phyloP scores from a whole-genome alignment of 441 rosid species.

The Euphorbia celastroides region DNA sequence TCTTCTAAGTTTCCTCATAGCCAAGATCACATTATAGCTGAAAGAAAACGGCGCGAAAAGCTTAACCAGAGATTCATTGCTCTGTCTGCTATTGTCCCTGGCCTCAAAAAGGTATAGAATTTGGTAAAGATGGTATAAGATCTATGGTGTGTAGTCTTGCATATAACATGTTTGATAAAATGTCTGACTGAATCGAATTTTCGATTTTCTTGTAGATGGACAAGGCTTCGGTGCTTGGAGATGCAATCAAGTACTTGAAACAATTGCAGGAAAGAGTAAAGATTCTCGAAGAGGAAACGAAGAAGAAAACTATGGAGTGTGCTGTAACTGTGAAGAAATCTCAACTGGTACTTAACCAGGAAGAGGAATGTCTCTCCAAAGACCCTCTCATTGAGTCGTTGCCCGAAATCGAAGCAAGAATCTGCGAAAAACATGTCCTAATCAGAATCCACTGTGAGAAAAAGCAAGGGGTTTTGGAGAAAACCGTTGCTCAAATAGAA shows the following conservation, averaged over 20 bases:
- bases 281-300: constrained; percentile 55
- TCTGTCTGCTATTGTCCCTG: constrained; percentile 74
- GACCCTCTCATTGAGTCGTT: constrained; percentile 26
- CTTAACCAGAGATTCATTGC: constrained; percentile 81
- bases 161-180: too few relatives aligned
- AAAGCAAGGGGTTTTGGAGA: constrained; percentile 46
- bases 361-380: constrained; percentile 24
- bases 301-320: constrained; percentile 50
- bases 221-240: constrained; percentile 85
- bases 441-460: constrained; percentile 68
- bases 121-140: too few relatives aligned
- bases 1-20: constrained; percentile 32
- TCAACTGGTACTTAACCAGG: constrained; percentile 29
- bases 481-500: constrained; percentile 51
- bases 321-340: constrained; percentile 61
- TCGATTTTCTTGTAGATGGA: constrained; percentile 55
- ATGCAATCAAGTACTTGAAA: constrained; percentile 71
- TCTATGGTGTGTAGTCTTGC: too few relatives aligned
- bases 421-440: constrained; percentile 51
- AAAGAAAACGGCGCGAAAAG: constrained; percentile 82
- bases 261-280: constrained; percentile 64
- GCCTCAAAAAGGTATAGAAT: constrained; percentile 64
- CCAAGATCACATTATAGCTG: constrained; percentile 78
- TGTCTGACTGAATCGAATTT: too few relatives aligned
- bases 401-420: constrained; percentile 71